Percentiles rank a stretch among this genome's conserved stretches.
phyloP scores from a whole-genome alignment of 768 basidiomycete genomes.

The Collybiopsis confluens region DNA sequence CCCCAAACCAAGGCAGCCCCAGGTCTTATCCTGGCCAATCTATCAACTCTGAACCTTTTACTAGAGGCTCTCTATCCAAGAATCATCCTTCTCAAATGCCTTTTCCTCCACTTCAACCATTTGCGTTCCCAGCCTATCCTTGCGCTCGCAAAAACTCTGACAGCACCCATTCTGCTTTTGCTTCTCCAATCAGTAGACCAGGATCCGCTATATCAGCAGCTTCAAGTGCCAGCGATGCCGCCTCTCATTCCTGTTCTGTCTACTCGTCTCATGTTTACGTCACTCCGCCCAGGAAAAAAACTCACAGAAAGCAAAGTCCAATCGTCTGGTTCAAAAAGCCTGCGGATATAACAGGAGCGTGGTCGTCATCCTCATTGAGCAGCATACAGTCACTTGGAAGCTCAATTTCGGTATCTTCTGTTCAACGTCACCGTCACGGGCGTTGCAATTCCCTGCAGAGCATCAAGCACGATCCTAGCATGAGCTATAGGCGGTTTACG shows the following conservation, averaged over 20 bases:
- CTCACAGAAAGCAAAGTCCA: conserved; percentile 5
- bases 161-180: not conserved
- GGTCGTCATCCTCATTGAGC: not conserved
- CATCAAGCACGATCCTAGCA: not conserved
- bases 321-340: conserved; percentile 4
- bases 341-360: not conserved
- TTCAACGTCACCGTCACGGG: not conserved
- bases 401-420: not conserved
- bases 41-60: not conserved
- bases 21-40: not conserved
- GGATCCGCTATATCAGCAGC: not conserved
- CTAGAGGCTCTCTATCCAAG: not conserved
- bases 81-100: not conserved
- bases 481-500: conserved; percentile 1
- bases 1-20: not conserved
- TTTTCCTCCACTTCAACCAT: conserved; percentile 2
- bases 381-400: not conserved
- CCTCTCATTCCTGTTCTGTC: not conserved
- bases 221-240: not conserved
- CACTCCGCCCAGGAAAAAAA: not conserved
- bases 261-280: not conserved
- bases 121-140: not conserved
- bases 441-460: not conserved
- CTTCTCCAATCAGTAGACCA: conserved; percentile 2
- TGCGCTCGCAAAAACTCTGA: not conserved